Conservation (phyloP, 108 stramenopile genomes). For the Pseudonitzschia delicatissima region DNA sequence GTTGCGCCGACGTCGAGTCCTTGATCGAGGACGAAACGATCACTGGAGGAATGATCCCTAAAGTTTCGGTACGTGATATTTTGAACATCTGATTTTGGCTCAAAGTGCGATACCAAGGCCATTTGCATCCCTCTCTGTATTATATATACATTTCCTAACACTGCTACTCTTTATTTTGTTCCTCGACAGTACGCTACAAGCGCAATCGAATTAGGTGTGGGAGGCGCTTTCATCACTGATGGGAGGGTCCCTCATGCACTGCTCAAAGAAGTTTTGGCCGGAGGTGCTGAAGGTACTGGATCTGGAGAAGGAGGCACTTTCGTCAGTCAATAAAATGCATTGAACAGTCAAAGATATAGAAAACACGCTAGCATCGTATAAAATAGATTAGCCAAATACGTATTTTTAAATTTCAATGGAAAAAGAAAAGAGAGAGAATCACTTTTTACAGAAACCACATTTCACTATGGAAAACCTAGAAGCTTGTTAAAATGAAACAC, state of each 20-base stretch:
- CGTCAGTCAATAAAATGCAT: slow-evolving; percentile 35
- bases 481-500: too few species aligned
- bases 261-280: slow-evolving; percentile 73
- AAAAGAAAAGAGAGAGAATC: too few species aligned
- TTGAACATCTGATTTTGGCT: neutral
- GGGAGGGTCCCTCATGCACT: slow-evolving; percentile 88
- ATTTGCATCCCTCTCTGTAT: neutral
- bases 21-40: slow-evolving; percentile 92
- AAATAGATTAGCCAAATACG: too few species aligned
- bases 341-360: too few species aligned
- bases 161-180: neutral
- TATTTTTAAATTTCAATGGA: too few species aligned
- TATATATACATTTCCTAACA: neutral
- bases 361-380: too few species aligned
- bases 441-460: too few species aligned
- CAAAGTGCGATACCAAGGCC: neutral
- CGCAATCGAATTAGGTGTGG: slow-evolving; percentile 78
- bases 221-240: slow-evolving; percentile 84
- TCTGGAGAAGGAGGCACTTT: slow-evolving; percentile 52
- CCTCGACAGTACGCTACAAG: slow-evolving; percentile 59
- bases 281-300: slow-evolving; percentile 38
- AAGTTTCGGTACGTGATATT: slow-evolving; percentile 45
- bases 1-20: slow-evolving; percentile 60
- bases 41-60: slow-evolving; percentile 97
- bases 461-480: too few species aligned